Evolutionary conservation across 2,329 filamentous ascomycete species (phyloP).

Genomic region (Neopestalotiopsis clavispora): DNA sequence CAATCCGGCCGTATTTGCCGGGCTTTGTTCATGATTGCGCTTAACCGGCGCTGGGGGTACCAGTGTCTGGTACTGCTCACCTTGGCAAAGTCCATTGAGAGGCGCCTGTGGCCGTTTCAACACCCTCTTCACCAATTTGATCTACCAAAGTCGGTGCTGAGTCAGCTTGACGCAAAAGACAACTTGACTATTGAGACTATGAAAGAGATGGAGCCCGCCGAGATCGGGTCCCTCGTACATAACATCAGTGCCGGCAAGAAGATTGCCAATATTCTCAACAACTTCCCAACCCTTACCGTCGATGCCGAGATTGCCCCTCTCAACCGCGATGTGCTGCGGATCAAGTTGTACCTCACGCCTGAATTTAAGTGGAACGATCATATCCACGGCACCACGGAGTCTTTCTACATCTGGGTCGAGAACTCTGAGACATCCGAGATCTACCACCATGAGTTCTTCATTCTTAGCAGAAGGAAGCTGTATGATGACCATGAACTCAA

Average conservation of each 20-base stretch:
- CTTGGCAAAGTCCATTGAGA: slow-evolving; percentile 96
- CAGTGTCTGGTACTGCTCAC: slow-evolving; percentile 91
- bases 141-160: slow-evolving; percentile 80
- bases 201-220: slow-evolving; percentile 89
- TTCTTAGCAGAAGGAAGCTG: slow-evolving; percentile 86
- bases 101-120: slow-evolving; percentile 91
- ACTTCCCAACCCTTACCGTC: slow-evolving; percentile 89
- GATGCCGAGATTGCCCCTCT: slow-evolving; percentile 95
- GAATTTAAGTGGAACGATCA: slow-evolving; percentile 96
- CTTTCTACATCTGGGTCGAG: slow-evolving; percentile 99
- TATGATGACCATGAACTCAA: slow-evolving; percentile 97
- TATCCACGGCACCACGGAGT: slow-evolving; percentile 91
- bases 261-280: slow-evolving; percentile 80
- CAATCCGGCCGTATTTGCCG: slow-evolving; percentile 94
- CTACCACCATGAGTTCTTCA: slow-evolving; percentile 97
- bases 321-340: slow-evolving; percentile 92
- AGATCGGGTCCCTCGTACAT: slow-evolving; percentile 90
- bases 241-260: slow-evolving; percentile 86
- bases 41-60: slow-evolving; percentile 94
- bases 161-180: slow-evolving; percentile 83
- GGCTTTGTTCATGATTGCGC: slow-evolving; percentile 94
- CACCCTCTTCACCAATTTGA: slow-evolving; percentile 97
- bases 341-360: slow-evolving; percentile 82
- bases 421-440: slow-evolving; percentile 98
- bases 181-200: slow-evolving; percentile 78